A percentile compares a stretch with the other conserved stretches of the same genome.
Conservation (phyloP, 192 early-diverging fungal species). For the Coemansia sp. region DNA sequence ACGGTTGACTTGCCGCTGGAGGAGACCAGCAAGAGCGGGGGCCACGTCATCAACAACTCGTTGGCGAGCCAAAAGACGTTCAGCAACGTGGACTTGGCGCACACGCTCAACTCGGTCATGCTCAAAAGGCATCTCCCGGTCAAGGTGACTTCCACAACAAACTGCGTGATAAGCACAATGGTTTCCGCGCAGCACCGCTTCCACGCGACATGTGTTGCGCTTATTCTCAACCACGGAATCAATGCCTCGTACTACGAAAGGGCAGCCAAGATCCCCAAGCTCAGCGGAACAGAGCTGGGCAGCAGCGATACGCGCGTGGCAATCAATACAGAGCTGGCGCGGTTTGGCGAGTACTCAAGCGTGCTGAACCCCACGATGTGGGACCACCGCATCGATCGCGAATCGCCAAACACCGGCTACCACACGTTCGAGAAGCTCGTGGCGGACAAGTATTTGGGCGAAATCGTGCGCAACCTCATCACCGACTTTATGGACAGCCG, state of each 20-base stretch:
- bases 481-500: conserved; percentile 81
- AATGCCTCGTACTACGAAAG: conserved; percentile 95
- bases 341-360: conserved; percentile 70
- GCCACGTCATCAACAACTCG: conserved; percentile 52
- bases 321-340: conserved; percentile 96
- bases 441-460: conserved; percentile 93
- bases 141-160: conserved; percentile 82
- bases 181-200: conserved; percentile 82
- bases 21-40: conserved; percentile 73
- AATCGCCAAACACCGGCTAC: conserved; percentile 74
- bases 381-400: conserved; percentile 82
- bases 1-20: conserved; percentile 92
- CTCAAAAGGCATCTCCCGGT: conserved; percentile 71
- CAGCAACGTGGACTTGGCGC: conserved; percentile 75
- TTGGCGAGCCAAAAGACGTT: conserved; percentile 49
- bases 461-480: conserved; percentile 81
- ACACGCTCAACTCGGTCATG: conserved; percentile 73
- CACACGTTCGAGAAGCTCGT: conserved; percentile 96
- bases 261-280: conserved; percentile 60
- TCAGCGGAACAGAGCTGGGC: conserved; percentile 32
- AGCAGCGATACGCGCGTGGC: conserved; percentile 61
- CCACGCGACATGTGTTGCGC: conserved; percentile 72
- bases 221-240: conserved; percentile 93
- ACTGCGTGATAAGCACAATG: conserved; percentile 93
- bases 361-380: conserved; percentile 77